Base-by-base conservation (phyloP, 2,329 filamentous ascomycete species). In the Phaeosphaeriaceae sp. region DNA sequence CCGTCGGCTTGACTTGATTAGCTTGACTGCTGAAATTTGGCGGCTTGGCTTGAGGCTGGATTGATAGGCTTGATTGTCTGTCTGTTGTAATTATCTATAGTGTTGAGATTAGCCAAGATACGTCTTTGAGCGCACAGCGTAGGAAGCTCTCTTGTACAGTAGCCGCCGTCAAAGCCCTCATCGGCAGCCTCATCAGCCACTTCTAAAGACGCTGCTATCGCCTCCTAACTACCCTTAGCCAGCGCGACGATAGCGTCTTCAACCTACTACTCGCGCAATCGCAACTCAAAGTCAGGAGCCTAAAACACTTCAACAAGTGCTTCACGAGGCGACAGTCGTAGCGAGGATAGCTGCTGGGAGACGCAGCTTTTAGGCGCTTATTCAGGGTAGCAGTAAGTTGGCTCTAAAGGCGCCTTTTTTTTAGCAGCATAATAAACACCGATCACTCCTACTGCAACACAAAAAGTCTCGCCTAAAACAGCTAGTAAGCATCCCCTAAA, bases 231-330 rank as follows among this genome's bases (percentile, higher is more conserved):
- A 26, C 23, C 39, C 39, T 41, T 20, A 16, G 39, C 29, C 13
- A 26, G 39, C 39, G 39, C 23, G 16, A 42, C 39, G n/a, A 42
- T 42, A 30, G 39, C 39, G 39, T 42, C 23, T 42, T 30, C 29
- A 32, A 26, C n/a, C 26, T 33, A 26, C 39, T 23, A 42, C 23
- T 42, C n/a, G 39, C 26, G 39, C 29, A 42, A 21, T 42, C 18
- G 37, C 21, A 21, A 29, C 39, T 42, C n/a, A 20, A 42, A 32
- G 32, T 26, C n/a, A n/a, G 17, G n/a, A 26, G 37, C 20, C 37
- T 40, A 16, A 21, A 13, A 23, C 37, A 21, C 37, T 29, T 40
- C 20, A 15, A 40, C 7, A 5, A 40, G 37, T 11, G 20, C 37
- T 40, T 29, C 28, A 29, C 37, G 37, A 23, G 37, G 37, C 37